phyloP scores from a whole-genome alignment of 148 eudicot genomes.

The Amaranthus hypochondriacus region DNA sequence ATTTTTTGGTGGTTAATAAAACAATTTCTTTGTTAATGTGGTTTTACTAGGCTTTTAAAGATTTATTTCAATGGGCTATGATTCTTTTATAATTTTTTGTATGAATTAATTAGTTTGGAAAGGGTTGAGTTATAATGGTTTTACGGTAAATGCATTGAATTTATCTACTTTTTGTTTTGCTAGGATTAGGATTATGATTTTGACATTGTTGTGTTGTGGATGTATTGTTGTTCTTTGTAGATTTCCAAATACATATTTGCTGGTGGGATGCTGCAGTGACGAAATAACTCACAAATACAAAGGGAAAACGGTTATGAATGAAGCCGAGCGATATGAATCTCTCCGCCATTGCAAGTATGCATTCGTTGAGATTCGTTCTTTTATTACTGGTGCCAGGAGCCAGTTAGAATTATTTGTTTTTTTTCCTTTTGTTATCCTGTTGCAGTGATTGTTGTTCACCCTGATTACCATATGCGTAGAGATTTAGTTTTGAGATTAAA shows the following conservation, averaged over 20 bases:
- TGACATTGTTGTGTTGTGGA: neutral
- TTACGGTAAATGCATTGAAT: neutral
- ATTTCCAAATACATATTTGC: constrained; percentile 68
- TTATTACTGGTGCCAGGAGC: too few relatives aligned
- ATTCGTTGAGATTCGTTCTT: neutral
- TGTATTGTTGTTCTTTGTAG: constrained; percentile 20
- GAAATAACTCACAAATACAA: constrained; percentile 55
- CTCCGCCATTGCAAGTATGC: constrained; percentile 75
- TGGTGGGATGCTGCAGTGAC: constrained; percentile 75
- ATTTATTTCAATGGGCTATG: neutral
- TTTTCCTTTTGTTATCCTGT: neutral
- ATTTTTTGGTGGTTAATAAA: too few relatives aligned
- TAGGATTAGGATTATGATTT: too few relatives aligned
- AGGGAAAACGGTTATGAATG: constrained; percentile 78
- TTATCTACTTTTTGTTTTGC: neutral
- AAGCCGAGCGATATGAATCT: constrained; percentile 62
- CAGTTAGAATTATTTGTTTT: too few relatives aligned
- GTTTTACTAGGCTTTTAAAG: too few relatives aligned
- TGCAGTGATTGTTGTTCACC: neutral
- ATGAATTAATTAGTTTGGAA: neutral
- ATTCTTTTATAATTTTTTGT: neutral
- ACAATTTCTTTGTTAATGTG: too few relatives aligned
- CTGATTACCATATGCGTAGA: neutral
- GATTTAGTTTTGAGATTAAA: neutral
- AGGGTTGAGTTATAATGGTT: neutral